These are phyloP conservation scores for Wickerhamomyces tratensis DNA, from an alignment of 805 yeast species.

Conservation along the genomic window DNA sequence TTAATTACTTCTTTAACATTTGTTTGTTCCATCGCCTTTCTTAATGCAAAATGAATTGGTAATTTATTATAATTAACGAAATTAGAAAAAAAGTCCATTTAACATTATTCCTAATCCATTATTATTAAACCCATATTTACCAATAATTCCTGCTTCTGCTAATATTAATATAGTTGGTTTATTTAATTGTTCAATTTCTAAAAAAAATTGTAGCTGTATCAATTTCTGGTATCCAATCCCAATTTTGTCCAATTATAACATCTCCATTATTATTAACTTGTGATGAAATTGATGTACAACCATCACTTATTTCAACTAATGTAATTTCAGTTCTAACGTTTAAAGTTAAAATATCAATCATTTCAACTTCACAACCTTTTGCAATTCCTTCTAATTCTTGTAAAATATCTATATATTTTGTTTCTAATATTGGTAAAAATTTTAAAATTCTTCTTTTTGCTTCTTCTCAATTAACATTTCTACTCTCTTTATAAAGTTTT, in stretches of 20 bases:
- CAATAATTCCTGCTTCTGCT: slow-evolving; percentile 19
- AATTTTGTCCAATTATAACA: slow-evolving; percentile 25
- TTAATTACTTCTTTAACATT: slow-evolving; percentile 9
- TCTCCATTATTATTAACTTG: slow-evolving; percentile 16
- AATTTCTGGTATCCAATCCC: slow-evolving; percentile 30
- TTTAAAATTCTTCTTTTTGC: slow-evolving; percentile 19
- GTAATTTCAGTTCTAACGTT: slow-evolving; percentile 30
- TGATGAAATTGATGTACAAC: slow-evolving; percentile 27
- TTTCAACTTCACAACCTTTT: slow-evolving; percentile 22
- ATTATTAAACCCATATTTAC: slow-evolving; percentile 15
- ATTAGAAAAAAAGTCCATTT: slow-evolving; percentile 15
- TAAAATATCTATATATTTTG: slow-evolving; percentile 20
- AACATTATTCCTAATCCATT: slow-evolving; percentile 12
- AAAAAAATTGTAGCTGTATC: slow-evolving; percentile 13
- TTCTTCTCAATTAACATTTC: slow-evolving; percentile 19
- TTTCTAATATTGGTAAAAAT: slow-evolving; percentile 19
- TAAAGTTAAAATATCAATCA: slow-evolving; percentile 26
- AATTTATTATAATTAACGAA: slow-evolving; percentile 19
- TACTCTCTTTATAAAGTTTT: slow-evolving; percentile 16
- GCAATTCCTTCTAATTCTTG: slow-evolving; percentile 29
- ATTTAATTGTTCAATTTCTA: slow-evolving; percentile 14
- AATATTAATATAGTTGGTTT: slow-evolving; percentile 16
- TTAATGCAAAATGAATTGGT: slow-evolving; percentile 27
- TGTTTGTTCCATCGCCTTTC: slow-evolving; percentile 21
- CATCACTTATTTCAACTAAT: slow-evolving; percentile 25